Percentiles rank a stretch among this genome's conserved stretches.
Conservation (phyloP, 2,329 filamentous ascomycete genomes). For the Blumeriella jaapii region DNA sequence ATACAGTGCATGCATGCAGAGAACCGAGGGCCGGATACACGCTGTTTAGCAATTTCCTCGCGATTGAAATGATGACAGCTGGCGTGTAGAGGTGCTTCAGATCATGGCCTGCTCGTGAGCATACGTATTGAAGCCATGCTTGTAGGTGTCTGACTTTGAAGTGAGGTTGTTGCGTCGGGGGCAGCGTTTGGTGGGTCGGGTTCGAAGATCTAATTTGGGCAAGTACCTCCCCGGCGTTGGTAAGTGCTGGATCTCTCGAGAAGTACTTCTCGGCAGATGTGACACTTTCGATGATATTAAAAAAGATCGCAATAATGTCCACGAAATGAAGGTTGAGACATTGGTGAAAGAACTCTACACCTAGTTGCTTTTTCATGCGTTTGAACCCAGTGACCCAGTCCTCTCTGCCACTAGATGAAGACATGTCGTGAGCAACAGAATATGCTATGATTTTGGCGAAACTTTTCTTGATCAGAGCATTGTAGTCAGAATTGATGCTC, state of each 20-base stretch:
- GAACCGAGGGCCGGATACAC: conserved; percentile 78
- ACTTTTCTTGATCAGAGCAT: conserved; percentile 49
- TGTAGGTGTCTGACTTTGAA: conserved; percentile 71
- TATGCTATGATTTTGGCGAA: conserved; percentile 79
- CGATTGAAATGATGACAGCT: conserved; percentile 59
- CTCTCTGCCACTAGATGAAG: conserved; percentile 25
- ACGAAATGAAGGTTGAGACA: conserved; percentile 61
- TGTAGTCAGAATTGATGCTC: conserved; percentile 41
- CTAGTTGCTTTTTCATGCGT: conserved; percentile 57
- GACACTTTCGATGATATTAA: conserved; percentile 68
- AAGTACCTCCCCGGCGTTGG: conserved; percentile 52
- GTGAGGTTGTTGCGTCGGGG: conserved; percentile 73
- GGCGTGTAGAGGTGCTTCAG: conserved; percentile 61
- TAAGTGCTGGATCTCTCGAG: conserved; percentile 44
- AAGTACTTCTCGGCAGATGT: conserved; percentile 62
- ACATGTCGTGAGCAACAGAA: conserved; percentile 65
- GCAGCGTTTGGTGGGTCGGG: conserved; percentile 52
- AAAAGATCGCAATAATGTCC: conserved; percentile 63
- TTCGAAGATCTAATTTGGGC: conserved; percentile 57
- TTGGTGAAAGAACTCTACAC: conserved; percentile 50
- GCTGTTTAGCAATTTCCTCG: conserved; percentile 66
- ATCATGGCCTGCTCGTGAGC: conserved; percentile 56
- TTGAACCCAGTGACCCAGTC: conserved; percentile 42
- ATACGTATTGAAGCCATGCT: conserved; percentile 68
- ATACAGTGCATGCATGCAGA: conserved; percentile 72